Evolutionary conservation across 305 asterid genomes (phyloP).

Genomic region (Fraxinus paxiana): DNA sequence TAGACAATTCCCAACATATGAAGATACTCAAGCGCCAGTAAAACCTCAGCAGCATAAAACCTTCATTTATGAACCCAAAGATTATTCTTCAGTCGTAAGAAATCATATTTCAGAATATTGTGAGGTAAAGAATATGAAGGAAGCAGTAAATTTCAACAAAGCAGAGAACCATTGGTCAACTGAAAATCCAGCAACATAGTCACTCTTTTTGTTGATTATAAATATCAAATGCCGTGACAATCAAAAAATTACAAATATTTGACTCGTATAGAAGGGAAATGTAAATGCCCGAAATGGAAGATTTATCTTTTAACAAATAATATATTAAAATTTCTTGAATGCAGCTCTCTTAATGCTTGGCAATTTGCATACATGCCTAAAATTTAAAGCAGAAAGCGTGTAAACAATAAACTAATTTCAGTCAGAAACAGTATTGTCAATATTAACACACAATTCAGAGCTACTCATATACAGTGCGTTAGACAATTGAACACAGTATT

Average conservation of each 20-base stretch:
- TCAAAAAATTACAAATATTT: neutral
- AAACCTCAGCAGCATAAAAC: constrained; percentile 95
- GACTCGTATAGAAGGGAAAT: neutral
- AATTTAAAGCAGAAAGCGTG: neutral
- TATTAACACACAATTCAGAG: neutral
- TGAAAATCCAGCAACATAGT: neutral
- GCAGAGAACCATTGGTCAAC: neutral
- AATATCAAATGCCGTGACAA: neutral
- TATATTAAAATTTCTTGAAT: neutral
- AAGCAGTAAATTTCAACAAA: neutral
- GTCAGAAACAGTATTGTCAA: neutral
- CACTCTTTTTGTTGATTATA: neutral
- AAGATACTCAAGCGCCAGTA: constrained; percentile 86
- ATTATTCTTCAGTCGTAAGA: neutral
- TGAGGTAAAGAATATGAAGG: neutral
- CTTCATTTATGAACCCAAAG: constrained; percentile 33
- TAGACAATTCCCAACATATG: constrained; percentile 98
- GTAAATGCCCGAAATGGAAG: neutral
- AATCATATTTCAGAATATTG: neutral
- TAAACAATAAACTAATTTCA: neutral
- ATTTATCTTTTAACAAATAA: neutral
- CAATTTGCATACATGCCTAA: neutral
- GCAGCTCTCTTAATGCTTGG: neutral
- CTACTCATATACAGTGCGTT: neutral
- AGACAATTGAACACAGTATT: neutral